Conservation (phyloP, 2,329 filamentous ascomycete species). For the Pestalotiopsis sp. region DNA sequence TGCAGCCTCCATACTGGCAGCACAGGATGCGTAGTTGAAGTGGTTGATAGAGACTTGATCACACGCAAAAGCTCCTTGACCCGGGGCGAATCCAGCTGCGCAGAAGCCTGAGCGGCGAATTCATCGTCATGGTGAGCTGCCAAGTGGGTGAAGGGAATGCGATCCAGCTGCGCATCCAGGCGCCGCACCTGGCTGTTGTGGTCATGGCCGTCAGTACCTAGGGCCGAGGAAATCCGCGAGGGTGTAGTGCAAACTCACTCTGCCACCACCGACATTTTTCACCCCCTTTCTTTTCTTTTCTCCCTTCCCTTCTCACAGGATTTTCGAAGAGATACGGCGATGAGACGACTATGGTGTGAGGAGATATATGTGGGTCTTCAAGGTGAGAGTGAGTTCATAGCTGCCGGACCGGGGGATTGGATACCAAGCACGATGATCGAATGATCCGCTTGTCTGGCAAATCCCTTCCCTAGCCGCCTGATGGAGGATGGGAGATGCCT, state of each 20-base stretch:
- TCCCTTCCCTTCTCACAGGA: background rate
- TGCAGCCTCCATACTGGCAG: conserved; percentile 64
- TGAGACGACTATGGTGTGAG: conserved; percentile 11
- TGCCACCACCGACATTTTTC: conserved; percentile 48
- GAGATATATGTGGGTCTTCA: conserved; percentile 12
- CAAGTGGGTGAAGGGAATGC: conserved; percentile 54
- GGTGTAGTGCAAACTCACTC: conserved; percentile 41
- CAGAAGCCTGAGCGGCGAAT: conserved; percentile 33
- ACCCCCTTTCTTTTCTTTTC: background rate
- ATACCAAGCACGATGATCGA: conserved; percentile 11
- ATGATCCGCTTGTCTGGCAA: conserved; percentile 8
- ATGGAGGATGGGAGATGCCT: background rate
- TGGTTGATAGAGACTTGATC: conserved; percentile 72
- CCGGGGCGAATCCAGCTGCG: conserved; percentile 53
- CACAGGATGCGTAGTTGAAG: conserved; percentile 64
- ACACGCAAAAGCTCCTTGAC: conserved; percentile 67
- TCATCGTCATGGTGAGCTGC: conserved; percentile 41
- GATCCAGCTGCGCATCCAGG: conserved; percentile 67
- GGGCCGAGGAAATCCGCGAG: background rate
- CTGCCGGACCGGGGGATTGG: conserved; percentile 8
- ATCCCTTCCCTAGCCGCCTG: background rate
- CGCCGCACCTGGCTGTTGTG: conserved; percentile 59
- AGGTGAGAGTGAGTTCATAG: conserved; percentile 8
- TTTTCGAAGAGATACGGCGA: background rate
- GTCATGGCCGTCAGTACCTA: conserved; percentile 14